Percentiles rank a stretch among this genome's conserved stretches.
These are phyloP conservation scores for Syzygium malaccense DNA, from an alignment of 441 rosid genomes.

Conservation along the genomic window DNA sequence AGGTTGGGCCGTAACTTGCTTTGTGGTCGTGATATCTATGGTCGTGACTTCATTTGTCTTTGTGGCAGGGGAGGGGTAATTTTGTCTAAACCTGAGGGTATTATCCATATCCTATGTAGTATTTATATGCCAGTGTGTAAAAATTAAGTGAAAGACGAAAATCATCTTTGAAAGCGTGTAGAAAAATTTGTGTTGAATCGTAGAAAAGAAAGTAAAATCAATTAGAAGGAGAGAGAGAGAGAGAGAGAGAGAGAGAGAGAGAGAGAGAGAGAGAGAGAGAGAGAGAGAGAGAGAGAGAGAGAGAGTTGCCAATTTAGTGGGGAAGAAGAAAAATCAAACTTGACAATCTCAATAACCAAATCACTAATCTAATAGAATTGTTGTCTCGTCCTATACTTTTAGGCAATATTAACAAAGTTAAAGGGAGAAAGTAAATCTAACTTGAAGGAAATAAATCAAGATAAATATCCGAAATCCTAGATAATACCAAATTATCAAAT, in stretches of 20 bases:
- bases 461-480: neutral
- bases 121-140: neutral
- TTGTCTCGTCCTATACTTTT: neutral
- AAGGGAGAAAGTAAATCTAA: neutral
- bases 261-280: neutral
- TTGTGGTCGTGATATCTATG: neutral
- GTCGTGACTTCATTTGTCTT: neutral
- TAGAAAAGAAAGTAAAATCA: neutral
- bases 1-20: neutral
- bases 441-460: neutral
- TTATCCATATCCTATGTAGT: neutral
- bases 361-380: neutral
- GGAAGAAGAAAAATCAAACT: neutral
- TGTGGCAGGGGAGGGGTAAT: neutral
- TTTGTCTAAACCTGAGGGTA: neutral
- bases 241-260: too few species aligned
- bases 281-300: neutral
- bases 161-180: neutral
- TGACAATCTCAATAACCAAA: neutral
- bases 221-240: neutral
- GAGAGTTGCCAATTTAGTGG: neutral
- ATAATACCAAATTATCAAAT: neutral
- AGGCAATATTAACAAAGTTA: neutral
- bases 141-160: neutral
- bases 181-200: neutral